Evolutionary conservation across 2,329 filamentous ascomycete species (phyloP).

Genomic region (Nemania sp.): DNA sequence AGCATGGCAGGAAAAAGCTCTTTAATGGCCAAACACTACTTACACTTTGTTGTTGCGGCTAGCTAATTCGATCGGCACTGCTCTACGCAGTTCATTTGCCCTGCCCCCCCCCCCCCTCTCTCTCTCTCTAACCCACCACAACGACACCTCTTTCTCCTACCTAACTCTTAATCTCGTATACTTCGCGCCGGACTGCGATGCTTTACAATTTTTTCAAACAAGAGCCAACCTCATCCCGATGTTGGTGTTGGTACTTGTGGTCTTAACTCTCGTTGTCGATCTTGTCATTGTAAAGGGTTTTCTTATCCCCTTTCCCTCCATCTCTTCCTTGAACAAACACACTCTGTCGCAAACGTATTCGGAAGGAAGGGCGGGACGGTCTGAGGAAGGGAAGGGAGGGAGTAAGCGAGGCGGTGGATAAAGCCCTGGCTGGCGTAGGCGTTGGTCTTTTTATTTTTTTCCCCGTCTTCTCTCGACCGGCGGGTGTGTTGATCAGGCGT

Average conservation of each 20-base stretch:
- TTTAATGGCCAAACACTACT: slow-evolving; percentile 9
- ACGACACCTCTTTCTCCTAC: slow-evolving; percentile 24
- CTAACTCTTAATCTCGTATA: slow-evolving; percentile 25
- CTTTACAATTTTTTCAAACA: background rate
- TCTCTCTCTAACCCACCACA: no score
- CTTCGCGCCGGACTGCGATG: slow-evolving; percentile 10
- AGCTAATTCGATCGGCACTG: background rate
- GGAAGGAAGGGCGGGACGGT: slow-evolving; percentile 27
- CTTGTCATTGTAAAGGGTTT: slow-evolving; percentile 22
- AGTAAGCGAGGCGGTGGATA: slow-evolving; percentile 20
- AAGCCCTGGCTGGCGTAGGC: slow-evolving; percentile 18
- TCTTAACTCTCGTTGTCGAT: slow-evolving; percentile 12
- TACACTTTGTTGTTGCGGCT: slow-evolving; percentile 10
- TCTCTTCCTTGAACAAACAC: no score
- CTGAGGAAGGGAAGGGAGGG: no score
- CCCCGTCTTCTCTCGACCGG: no score
- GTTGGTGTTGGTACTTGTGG: slow-evolving; percentile 9
- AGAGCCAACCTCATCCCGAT: no score
- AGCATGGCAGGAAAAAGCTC: slow-evolving; percentile 7
- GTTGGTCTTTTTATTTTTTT: slow-evolving; percentile 16
- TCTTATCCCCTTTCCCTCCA: no score
- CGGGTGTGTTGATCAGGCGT: slow-evolving; percentile 8
- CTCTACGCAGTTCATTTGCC: background rate
- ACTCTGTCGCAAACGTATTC: slow-evolving; percentile 34
- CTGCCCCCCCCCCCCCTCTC: no score